Evolutionary conservation across 805 yeast species (phyloP), one percentile per base, ranked within the genome.

Genomic region (Kluyveromyces aestuarii): DNA sequence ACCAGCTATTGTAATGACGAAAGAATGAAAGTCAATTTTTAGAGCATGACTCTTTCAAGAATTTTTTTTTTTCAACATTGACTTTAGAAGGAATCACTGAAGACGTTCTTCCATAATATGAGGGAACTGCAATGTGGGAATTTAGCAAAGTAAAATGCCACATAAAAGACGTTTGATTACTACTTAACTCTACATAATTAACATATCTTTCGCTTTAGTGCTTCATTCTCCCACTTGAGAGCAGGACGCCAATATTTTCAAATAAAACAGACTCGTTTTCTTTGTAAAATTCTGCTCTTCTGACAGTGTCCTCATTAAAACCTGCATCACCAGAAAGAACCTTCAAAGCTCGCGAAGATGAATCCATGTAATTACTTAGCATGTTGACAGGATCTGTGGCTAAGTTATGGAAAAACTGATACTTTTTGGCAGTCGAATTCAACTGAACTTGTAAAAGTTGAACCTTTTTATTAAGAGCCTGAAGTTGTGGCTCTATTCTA

Each of bases 301-400:
- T 80, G 6, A 88, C 96, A 18, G 79, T 73, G 62, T 90, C 97
- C 68, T 91, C 97, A 61, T 82, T 82, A 67, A 82, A 85, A 9
- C 90, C 91, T 57, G 86, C 93, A 58, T 93, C 98, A 55, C 96
- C 89, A 51, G 88, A 78, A 54, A 93, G 73, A 13, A 91, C 85
- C 68, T 85, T 89, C 60, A 93, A 74, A 44, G 91, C 86, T 51
- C 88, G 87, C 14, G 88, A 74, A 64, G 93, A 95, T 41, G 88
- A 82, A 41, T 81, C 84, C 52, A 82, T 72, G 77, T 96, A 86
- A 46, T 79, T 75, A 48, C 82, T 73, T 55, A 93, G 69, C 57
- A 88, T 87, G 21, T 74, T 74, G 3, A 81, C 83, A 0, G 99
- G 98, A 59, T 90, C 81, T 42, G 82, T 75, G 39, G 86, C 73